Base-by-base conservation (phyloP, 495 filamentous ascomycete genomes). In the Aspergillus indologenus region DNA sequence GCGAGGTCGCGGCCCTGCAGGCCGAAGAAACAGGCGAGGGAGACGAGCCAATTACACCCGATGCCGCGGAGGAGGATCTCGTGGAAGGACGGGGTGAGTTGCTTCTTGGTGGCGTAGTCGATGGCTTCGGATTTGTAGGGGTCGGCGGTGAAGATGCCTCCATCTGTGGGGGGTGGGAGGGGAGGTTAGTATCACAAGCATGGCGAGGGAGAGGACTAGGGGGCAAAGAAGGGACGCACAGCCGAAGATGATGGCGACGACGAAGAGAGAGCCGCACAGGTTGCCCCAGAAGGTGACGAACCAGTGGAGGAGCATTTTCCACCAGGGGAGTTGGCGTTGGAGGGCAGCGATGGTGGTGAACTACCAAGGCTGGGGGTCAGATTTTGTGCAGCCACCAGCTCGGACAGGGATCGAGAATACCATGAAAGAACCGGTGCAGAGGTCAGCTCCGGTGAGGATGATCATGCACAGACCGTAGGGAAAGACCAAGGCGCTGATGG, bases 1-100 rank as follows among this genome's bases (percentile, higher is more conserved):
- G 73, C 70, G 15, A 85, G 65, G 58, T 84, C 82, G 8, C 80
- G 77, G n/a, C 78, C 79, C 54, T 80, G 79, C 43, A 83, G 63
- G n/a, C 77, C 77, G 8, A 86, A 75, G 62, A 80, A 87, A 60
- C 79, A 81, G 5, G 79, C 81, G 26, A 87, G 70, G 69, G 82
- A 85, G 18, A 87, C 83, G 0, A 87, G 80, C 83, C 85, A 87
- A 66, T 87, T 87, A 47, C 82, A 83, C 19, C 81, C 83, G 55
- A 87, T 85, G 18, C 72, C 84, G 52, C 81, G 78, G 5, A 87
- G 70, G 62, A 87, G 84, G 47, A 88, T 81, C 58, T 79, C 77
- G 63, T 83, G 82, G 70, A 81, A 88, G 12, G 74, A 63, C 0
- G 83, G 82, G 0, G 68, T 77, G n/a, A 85, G 70, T 64, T 78